phyloP scores from a whole-genome alignment of 2,329 filamentous ascomycete genomes.

The Fusarium marasasianum region DNA sequence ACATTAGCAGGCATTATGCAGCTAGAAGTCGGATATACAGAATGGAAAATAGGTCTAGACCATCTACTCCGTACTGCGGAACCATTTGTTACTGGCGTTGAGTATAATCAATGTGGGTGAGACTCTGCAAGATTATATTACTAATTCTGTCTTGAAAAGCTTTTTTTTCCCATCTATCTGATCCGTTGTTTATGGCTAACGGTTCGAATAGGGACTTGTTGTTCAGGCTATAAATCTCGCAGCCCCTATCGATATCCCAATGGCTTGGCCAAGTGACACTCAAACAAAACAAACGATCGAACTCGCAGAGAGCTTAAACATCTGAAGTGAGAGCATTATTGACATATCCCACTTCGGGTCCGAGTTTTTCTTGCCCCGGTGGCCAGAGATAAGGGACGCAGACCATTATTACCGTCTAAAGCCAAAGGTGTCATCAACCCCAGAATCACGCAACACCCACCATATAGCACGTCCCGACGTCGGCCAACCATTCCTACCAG shows the following conservation, averaged over 20 bases:
- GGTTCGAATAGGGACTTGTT: fast-evolving
- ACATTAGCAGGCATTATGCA: background rate
- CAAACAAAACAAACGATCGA: background rate
- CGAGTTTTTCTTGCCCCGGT: background rate
- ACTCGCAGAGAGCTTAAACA: no score
- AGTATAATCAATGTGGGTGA: background rate
- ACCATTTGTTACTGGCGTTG: background rate
- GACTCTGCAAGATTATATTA: no score
- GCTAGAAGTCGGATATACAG: background rate
- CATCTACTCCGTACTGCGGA: background rate
- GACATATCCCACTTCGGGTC: background rate
- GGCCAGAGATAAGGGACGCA: background rate
- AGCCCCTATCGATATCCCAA: background rate
- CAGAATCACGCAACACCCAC: slow-evolving; percentile 11
- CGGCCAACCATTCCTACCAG: background rate
- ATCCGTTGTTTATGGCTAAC: fast-evolving
- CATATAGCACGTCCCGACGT: background rate
- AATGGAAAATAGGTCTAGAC: background rate
- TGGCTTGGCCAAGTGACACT: background rate
- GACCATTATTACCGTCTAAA: background rate
- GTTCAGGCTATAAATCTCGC: background rate
- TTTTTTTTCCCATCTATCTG: fast-evolving
- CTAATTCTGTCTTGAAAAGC: no score
- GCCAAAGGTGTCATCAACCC: slow-evolving; percentile 12
- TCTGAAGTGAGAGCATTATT: fast-evolving